These are phyloP conservation scores for Boletus semigastroideus DNA, from an alignment of 1,284 basidiomycete species.

Conservation along the genomic window DNA sequence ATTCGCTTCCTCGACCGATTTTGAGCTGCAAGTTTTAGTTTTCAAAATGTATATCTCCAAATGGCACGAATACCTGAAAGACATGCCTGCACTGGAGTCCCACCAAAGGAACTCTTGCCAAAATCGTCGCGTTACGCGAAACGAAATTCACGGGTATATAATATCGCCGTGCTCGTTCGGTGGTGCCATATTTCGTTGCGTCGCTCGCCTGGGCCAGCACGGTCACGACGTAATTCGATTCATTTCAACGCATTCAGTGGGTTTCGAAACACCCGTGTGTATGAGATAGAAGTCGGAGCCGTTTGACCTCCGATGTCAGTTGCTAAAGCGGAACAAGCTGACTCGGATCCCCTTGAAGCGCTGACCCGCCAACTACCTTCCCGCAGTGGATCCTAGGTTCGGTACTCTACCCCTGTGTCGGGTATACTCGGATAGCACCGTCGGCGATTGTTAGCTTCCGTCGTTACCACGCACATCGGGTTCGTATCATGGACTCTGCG, in stretches of 20 bases:
- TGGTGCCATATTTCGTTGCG: too few relatives aligned
- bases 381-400: conserved; percentile 3
- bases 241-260: conserved; percentile 2
- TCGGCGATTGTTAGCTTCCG: conserved; percentile 26
- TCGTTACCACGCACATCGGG: conserved; percentile 15
- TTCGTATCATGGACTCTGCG: not conserved
- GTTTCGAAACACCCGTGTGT: not conserved
- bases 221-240: not conserved
- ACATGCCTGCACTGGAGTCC: too few relatives aligned
- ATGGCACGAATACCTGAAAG: too few relatives aligned
- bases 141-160: too few relatives aligned
- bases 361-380: not conserved
- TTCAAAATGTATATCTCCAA: too few relatives aligned
- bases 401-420: not conserved
- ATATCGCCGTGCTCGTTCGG: too few relatives aligned
- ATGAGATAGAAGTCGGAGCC: conserved; percentile 22
- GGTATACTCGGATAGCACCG: conserved; percentile 8
- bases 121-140: too few relatives aligned
- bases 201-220: not conserved
- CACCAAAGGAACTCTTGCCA: too few relatives aligned
- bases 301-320: conserved; percentile 22
- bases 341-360: not conserved
- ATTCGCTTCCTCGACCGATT: too few relatives aligned
- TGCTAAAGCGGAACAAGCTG: conserved; percentile 10
- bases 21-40: too few relatives aligned